Evolutionary conservation across 306 rosid species (phyloP).

Genomic region (Lathyrus sativus): DNA sequence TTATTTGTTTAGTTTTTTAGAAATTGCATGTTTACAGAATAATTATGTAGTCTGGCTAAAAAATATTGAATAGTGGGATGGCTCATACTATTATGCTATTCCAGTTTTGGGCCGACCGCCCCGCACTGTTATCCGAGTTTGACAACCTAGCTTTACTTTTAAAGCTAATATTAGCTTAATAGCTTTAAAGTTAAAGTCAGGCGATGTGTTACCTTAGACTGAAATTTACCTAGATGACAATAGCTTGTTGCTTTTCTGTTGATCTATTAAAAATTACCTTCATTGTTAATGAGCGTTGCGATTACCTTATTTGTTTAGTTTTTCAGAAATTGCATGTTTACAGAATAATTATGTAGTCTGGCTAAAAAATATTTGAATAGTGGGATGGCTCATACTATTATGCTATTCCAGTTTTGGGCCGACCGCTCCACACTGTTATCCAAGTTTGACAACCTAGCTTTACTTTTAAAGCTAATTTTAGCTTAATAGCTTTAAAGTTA

Average conservation of each 20-base stretch:
- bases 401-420: neutral
- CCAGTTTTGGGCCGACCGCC: too few relatives aligned
- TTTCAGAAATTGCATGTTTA: too few relatives aligned
- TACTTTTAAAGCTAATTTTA: neutral
- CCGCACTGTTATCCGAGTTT: too few relatives aligned
- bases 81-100: too few relatives aligned
- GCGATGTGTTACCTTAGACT: neutral
- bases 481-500: neutral
- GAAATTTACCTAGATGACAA: neutral
- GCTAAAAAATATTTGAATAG: too few relatives aligned
- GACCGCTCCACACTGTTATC: neutral
- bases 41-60: too few relatives aligned
- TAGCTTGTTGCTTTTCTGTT: neutral
- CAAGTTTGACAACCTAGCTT: neutral
- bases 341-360: too few relatives aligned
- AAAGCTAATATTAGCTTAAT: neutral
- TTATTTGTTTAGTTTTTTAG: too few relatives aligned
- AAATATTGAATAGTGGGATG: too few relatives aligned
- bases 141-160: neutral
- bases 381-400: neutral
- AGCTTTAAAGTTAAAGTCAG: neutral
- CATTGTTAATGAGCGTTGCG: neutral
- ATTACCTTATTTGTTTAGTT: neutral
- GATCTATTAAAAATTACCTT: slow-evolving; percentile 2
- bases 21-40: too few relatives aligned